phyloP scores from a whole-genome alignment of 148 eudicot species.

The Diospyros lotus region DNA sequence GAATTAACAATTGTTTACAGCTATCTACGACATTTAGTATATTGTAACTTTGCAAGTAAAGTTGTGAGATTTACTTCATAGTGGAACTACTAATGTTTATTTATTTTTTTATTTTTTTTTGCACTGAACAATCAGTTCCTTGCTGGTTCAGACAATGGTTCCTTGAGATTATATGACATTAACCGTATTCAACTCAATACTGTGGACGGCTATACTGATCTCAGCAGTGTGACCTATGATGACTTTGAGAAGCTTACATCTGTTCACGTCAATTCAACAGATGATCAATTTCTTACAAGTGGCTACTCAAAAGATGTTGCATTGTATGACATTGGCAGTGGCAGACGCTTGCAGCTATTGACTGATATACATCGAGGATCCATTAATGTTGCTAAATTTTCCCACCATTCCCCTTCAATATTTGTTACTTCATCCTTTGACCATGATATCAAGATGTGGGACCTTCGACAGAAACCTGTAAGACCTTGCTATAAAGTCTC shows the following conservation, averaged over 20 bases:
- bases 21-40: not conserved
- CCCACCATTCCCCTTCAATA: slow-evolving; percentile 58
- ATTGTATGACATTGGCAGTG: slow-evolving; percentile 59
- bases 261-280: slow-evolving; percentile 63
- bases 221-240: slow-evolving; percentile 33
- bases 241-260: slow-evolving; percentile 66
- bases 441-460: slow-evolving; percentile 83
- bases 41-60: not conserved
- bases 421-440: slow-evolving; percentile 82
- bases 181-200: slow-evolving; percentile 23
- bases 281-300: slow-evolving; percentile 63
- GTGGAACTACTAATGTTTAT: slow-evolving; percentile 7
- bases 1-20: not conserved
- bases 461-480: slow-evolving; percentile 44
- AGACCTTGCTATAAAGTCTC: slow-evolving; percentile 61
- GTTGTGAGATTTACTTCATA: not conserved
- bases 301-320: slow-evolving; percentile 68
- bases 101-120: not conserved
- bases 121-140: slow-evolving; percentile 46
- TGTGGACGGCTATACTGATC: slow-evolving; percentile 19
- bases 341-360: slow-evolving; percentile 49
- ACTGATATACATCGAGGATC: slow-evolving; percentile 63
- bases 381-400: slow-evolving; percentile 76
- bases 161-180: slow-evolving; percentile 62
- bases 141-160: slow-evolving; percentile 76